Base-by-base conservation (phyloP, 345 rosid genomes). In the Brassica incana region DNA sequence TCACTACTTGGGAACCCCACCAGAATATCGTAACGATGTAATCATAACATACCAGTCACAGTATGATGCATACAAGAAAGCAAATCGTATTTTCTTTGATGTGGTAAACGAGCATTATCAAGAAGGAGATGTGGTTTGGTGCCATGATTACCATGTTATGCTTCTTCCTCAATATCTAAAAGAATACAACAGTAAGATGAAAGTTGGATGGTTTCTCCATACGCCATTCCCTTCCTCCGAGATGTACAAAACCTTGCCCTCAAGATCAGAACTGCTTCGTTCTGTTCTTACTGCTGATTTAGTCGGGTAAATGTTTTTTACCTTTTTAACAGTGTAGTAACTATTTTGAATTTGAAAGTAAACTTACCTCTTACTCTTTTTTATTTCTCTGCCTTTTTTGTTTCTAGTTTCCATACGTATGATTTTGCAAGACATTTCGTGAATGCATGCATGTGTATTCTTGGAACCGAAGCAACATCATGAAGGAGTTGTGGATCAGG, bases 171-270 rank as follows among this genome's bases (percentile, higher is more conserved):
- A 93, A 81, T 95, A 92, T 87, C 84, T 95, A 1, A 95, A 95
- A 81, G 92, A 93, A 15, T 76, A 89, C 75, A 88, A 93, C 80
- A 84, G 54, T 74, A 18, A 83, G 12, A 95, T 93, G 96, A 95
- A 95, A 84, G 99, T 95, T 84, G 99, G 99, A 56, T 95, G 99
- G 99, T 95, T 95, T 86, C 99, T 93, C 82, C 99, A 95, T 68
- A 95, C 99, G 33, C 98, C 98, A 15, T 95, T 95, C 74, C 99
- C 99, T 76, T 95, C 99, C 11, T 90, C 99, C 36, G 99, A 95
- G 85, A 93, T 95, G 81, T 94, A 93, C 71, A 88, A 97, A 85
- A 92, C 94, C 6, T 84, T 95, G 84, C 99, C 99, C 60, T 95
- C 99, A 6, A 87, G 99, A 65, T 89, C 99, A 0, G 96, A 95